A percentile compares a stretch with the other conserved stretches of the same genome.
These are phyloP conservation scores for Candida lessepsii DNA, from an alignment of 805 yeast genomes.

Conservation along the genomic window DNA sequence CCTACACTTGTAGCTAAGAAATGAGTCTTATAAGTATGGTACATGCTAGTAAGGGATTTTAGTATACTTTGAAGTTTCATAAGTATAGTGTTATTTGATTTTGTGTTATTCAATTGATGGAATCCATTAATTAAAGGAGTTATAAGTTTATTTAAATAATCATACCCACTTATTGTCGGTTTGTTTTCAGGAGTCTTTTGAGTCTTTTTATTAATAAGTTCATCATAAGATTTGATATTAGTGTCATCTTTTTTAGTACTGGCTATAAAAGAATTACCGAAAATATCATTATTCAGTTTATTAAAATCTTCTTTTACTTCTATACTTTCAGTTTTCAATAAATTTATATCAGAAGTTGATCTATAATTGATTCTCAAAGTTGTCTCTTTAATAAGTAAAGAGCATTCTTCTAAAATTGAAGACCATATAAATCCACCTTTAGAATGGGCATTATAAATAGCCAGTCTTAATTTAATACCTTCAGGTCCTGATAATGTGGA, in stretches of 20 bases:
- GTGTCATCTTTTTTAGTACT: conserved; percentile 1
- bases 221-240: conserved; percentile 12
- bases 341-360: conserved; percentile 28
- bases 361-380: conserved; percentile 42
- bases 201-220: conserved; percentile 9
- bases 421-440: conserved; percentile 54
- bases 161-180: background rate
- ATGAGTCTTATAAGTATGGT: conserved; percentile 18
- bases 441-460: conserved; percentile 52
- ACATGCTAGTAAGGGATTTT: conserved; percentile 6
- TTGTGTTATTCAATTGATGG: conserved; percentile 5
- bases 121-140: conserved; percentile 7
- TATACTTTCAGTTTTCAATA: conserved; percentile 22
- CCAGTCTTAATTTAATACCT: conserved; percentile 44
- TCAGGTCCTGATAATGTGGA: conserved; percentile 47
- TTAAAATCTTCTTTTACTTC: conserved; percentile 19
- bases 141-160: conserved; percentile 3
- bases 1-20: conserved; percentile 37
- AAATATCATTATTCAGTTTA: conserved; percentile 21
- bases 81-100: conserved; percentile 6
- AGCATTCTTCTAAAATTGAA: conserved; percentile 58
- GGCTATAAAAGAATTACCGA: conserved; percentile 34
- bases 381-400: conserved; percentile 50
- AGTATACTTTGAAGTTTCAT: conserved; percentile 14
- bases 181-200: background rate